Conservation (phyloP, 2,329 filamentous ascomycete genomes). For the Paramyrothecium sp. region DNA sequence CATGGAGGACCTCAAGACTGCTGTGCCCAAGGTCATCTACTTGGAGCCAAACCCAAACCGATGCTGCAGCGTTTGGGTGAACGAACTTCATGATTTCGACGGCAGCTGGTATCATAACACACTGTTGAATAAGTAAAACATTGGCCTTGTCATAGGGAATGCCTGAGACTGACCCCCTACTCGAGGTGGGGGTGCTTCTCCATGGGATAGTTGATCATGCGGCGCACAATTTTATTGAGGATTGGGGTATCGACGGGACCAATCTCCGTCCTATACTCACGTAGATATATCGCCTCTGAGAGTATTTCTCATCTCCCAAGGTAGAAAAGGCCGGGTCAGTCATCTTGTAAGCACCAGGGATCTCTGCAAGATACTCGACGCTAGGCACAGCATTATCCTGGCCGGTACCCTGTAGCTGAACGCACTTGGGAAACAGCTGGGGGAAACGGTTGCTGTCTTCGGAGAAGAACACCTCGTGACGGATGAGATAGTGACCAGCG, state of each 20-base stretch:
- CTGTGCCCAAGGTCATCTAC: conserved; percentile 49
- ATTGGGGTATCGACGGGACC: conserved; percentile 55
- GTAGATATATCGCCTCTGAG: no score
- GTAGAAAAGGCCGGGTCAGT: no score
- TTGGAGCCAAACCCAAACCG: conserved; percentile 41
- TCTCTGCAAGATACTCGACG: no score
- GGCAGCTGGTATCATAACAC: conserved; percentile 55
- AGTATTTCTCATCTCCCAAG: no score
- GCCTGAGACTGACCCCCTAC: neutral
- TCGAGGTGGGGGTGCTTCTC: conserved; percentile 46
- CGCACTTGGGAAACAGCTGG: no score
- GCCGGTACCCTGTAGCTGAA: no score
- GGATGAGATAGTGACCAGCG: no score
- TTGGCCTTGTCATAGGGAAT: conserved; percentile 31
- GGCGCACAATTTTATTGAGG: conserved; percentile 41
- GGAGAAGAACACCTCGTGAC: no score
- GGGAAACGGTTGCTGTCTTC: no score
- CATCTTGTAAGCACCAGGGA: no score
- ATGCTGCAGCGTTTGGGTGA: conserved; percentile 58
- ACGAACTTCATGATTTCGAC: conserved; percentile 51
- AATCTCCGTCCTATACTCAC: conserved; percentile 49
- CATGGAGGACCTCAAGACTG: conserved; percentile 53
- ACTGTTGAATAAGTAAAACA: conserved; percentile 43
- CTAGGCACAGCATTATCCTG: no score
- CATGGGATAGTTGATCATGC: conserved; percentile 52